A percentile compares a stretch with the other conserved stretches of the same genome.
Conservation (phyloP, 2,329 filamentous ascomycete genomes). For the Diplocarpon rosae region DNA sequence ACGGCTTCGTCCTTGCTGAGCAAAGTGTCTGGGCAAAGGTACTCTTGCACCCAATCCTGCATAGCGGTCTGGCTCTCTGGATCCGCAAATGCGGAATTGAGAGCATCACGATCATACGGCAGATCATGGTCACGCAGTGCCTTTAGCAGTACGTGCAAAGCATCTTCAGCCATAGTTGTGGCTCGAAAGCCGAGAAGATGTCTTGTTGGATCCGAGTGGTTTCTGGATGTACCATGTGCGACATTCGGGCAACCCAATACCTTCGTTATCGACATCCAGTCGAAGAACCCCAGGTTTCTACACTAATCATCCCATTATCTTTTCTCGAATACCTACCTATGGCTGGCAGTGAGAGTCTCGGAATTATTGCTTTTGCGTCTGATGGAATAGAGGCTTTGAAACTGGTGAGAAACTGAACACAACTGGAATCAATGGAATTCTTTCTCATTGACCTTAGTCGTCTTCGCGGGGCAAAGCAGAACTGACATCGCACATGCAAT, state of each 20-base stretch:
- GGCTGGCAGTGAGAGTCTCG: constrained; percentile 5
- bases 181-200: constrained; percentile 12
- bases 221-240: not conserved
- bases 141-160: constrained; percentile 18
- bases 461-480: not conserved
- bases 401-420: constrained; percentile 12
- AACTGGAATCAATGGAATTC: too few species aligned
- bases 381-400: constrained; percentile 23
- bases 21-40: constrained; percentile 40
- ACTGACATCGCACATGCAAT: constrained; percentile 8
- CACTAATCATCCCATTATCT: not conserved
- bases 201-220: constrained; percentile 9
- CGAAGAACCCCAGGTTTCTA: too few species aligned
- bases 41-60: constrained; percentile 37
- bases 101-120: constrained; percentile 20
- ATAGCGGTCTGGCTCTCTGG: constrained; percentile 19
- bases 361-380: constrained; percentile 2
- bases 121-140: constrained; percentile 24
- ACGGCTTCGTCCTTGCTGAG: constrained; percentile 43
- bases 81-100: constrained; percentile 20
- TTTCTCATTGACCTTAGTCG: too few species aligned
- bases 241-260: too few species aligned
- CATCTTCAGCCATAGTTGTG: constrained; percentile 16
- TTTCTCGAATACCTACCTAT: constrained; percentile 5
- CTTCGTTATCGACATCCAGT: too few species aligned